Evolutionary conservation across 2,329 filamentous ascomycete species (phyloP).

Genomic region (Lomentospora prolificans): DNA sequence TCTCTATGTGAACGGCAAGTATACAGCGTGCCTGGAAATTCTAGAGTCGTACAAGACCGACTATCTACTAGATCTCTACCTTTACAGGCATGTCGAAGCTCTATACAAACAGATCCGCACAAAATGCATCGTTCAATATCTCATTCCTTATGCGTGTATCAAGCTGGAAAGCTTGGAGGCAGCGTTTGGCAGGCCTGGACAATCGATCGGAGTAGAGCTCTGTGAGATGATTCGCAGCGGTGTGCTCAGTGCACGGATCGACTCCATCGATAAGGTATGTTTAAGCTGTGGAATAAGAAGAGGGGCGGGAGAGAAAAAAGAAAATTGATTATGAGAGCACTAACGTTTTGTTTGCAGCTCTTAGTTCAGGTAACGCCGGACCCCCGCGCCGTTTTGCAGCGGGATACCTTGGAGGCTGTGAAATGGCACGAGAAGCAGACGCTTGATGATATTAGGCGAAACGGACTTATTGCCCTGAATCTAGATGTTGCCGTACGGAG

Average conservation of each 20-base stretch:
- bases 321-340: background rate
- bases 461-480: conserved; percentile 66
- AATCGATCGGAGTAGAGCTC: conserved; percentile 64
- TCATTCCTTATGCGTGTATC: conserved; percentile 81
- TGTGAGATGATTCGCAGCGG: conserved; percentile 65
- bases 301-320: background rate
- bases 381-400: conserved; percentile 59
- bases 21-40: conserved; percentile 72
- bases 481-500: conserved; percentile 34
- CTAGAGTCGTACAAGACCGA: conserved; percentile 74
- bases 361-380: conserved; percentile 63
- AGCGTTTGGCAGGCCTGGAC: conserved; percentile 58
- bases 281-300: background rate
- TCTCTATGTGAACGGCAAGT: conserved; percentile 84
- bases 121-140: conserved; percentile 91
- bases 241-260: conserved; percentile 67
- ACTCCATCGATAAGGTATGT: conserved; percentile 65
- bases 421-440: conserved; percentile 65
- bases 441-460: conserved; percentile 63
- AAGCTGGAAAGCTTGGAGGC: conserved; percentile 68
- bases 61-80: conserved; percentile 82
- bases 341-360: conserved; percentile 33
- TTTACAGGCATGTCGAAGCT: conserved; percentile 60
- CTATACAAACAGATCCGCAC: conserved; percentile 70
- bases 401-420: conserved; percentile 56